These are phyloP conservation scores for Fusarium hainanense DNA, from an alignment of 2,329 filamentous ascomycete genomes.

Conservation along the genomic window DNA sequence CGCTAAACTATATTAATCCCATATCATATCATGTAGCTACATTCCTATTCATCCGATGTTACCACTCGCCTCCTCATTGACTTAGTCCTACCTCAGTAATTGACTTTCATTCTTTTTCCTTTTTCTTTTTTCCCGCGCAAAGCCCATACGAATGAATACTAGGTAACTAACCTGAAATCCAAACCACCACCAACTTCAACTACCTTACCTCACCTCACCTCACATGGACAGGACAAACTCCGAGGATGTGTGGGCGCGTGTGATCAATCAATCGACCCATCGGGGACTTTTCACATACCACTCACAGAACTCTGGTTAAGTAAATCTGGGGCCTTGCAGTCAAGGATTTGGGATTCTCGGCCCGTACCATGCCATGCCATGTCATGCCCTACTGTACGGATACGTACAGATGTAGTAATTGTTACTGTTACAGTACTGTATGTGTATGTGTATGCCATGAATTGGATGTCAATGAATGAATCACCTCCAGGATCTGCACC, in stretches of 20 bases:
- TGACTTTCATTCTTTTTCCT: background rate
- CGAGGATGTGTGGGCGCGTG: slow-evolving; percentile 35
- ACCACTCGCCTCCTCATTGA: slow-evolving; percentile 29
- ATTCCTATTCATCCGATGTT: slow-evolving; percentile 34
- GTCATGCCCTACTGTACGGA: background rate
- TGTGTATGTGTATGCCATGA: background rate
- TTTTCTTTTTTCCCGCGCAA: background rate
- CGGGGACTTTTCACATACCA: slow-evolving; percentile 30
- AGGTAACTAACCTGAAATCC: background rate
- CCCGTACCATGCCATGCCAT: slow-evolving; percentile 27
- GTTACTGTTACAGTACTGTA: background rate
- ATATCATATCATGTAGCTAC: slow-evolving; percentile 18
- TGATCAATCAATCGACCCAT: slow-evolving; percentile 43
- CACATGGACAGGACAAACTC: slow-evolving; percentile 31
- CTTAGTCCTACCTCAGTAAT: slow-evolving; percentile 26
- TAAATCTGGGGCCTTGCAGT: background rate
- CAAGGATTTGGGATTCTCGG: slow-evolving; percentile 44
- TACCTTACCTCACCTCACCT: slow-evolving; percentile 23
- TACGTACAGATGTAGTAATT: background rate
- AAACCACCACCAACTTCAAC: slow-evolving; percentile 2
- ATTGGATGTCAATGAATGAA: slow-evolving; percentile 14
- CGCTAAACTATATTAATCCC: slow-evolving; percentile 9
- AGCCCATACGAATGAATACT: slow-evolving; percentile 12
- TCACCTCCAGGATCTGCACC: slow-evolving; percentile 39
- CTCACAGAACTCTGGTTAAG: slow-evolving; percentile 32